Evolutionary conservation across 2,329 filamentous ascomycete species (phyloP).

Genomic region (Penicillium sp.): DNA sequence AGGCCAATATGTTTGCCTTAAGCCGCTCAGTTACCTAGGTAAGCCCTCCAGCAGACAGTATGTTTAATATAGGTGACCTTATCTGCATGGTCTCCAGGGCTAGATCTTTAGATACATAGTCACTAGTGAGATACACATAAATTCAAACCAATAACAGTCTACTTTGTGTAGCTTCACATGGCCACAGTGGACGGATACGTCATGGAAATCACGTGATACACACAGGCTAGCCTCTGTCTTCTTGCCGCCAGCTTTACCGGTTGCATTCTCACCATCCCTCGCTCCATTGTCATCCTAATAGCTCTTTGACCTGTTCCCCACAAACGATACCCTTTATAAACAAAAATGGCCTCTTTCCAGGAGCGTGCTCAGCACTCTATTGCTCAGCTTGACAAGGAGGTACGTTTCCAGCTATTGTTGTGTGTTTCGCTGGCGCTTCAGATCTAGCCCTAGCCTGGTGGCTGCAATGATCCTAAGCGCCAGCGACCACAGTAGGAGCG

Average conservation of each 20-base stretch:
- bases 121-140: not conserved
- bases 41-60: no score
- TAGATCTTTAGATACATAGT: not conserved
- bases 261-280: conserved; percentile 31
- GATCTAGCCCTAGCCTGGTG: conserved; percentile 17
- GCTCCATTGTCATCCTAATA: conserved; percentile 17
- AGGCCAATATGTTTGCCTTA: not conserved
- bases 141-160: not conserved
- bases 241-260: conserved; percentile 23
- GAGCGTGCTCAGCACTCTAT: conserved; percentile 64
- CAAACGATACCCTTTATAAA: conserved; percentile 12
- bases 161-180: not conserved
- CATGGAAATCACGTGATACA: conserved; percentile 24
- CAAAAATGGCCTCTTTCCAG: conserved; percentile 53
- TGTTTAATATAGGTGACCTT: not conserved
- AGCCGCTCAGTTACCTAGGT: not conserved
- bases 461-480: not conserved
- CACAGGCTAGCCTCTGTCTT: conserved; percentile 19
- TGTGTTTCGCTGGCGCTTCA: conserved; percentile 24
- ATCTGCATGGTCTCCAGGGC: not conserved
- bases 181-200: conserved; percentile 18
- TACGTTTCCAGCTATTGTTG: conserved; percentile 40
- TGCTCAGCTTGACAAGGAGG: conserved; percentile 68
- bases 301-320: conserved; percentile 6
- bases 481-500: not conserved